phyloP scores from a whole-genome alignment of 257 asterid species.

The Jacaranda mimosifolia region DNA sequence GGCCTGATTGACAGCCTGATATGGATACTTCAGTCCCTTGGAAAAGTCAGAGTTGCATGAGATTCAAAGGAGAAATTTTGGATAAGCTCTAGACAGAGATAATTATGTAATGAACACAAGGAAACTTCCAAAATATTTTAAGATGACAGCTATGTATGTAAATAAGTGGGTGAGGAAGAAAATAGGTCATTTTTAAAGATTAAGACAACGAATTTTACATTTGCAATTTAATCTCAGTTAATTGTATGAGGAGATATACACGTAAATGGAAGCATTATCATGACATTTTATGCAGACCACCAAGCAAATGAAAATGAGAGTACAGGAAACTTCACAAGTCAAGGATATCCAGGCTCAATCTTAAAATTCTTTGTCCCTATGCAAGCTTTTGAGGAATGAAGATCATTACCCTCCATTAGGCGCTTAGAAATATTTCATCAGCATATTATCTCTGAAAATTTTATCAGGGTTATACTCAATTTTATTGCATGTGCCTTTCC shows the following conservation, averaged over 20 bases:
- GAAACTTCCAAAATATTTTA: too few relatives aligned
- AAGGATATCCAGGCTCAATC: not conserved
- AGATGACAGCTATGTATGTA: too few relatives aligned
- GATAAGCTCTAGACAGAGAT: too few relatives aligned
- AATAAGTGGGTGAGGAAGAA: too few relatives aligned
- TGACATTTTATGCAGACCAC: not conserved
- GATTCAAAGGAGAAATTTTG: too few relatives aligned
- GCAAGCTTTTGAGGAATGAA: not conserved
- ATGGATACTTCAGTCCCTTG: too few relatives aligned
- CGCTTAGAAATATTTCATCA: constrained; percentile 15
- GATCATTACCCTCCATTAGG: not conserved
- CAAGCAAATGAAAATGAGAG: not conserved
- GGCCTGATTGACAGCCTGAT: too few relatives aligned
- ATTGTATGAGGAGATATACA: not conserved
- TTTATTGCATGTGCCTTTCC: not conserved
- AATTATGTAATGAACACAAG: too few relatives aligned
- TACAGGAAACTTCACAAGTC: not conserved
- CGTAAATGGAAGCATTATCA: not conserved
- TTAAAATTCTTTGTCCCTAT: not conserved
- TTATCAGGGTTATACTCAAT: not conserved
- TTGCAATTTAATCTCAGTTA: not conserved
- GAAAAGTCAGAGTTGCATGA: too few relatives aligned
- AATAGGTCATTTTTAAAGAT: too few relatives aligned
- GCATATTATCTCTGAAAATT: not conserved
- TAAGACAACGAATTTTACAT: not conserved